Evolutionary conservation across 2,329 filamentous ascomycete genomes (phyloP).

Genomic region (Teratosphaeriaceae sp.): DNA sequence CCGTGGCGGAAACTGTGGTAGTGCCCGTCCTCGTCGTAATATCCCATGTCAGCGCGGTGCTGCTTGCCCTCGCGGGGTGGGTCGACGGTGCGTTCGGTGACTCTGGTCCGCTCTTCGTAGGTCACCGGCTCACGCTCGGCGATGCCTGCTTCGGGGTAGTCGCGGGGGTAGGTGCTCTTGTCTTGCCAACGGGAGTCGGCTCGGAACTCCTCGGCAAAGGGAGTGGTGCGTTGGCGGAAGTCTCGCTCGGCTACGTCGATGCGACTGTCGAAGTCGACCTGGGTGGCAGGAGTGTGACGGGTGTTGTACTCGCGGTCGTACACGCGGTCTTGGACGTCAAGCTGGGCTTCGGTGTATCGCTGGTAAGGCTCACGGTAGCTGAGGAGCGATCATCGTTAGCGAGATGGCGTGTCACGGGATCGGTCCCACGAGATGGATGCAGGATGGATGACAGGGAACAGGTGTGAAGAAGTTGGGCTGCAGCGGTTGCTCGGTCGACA

Average conservation of each 20-base stretch:
- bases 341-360: slow-evolving; percentile 57
- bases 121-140: slow-evolving; percentile 30
- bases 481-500: slow-evolving; percentile 27
- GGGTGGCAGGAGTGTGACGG: slow-evolving; percentile 43
- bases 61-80: slow-evolving; percentile 30
- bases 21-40: slow-evolving; percentile 72
- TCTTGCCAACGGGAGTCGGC: slow-evolving; percentile 31
- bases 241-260: slow-evolving; percentile 49
- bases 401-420: slow-evolving; percentile 10
- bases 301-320: slow-evolving; percentile 39
- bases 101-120: slow-evolving; percentile 38
- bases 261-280: slow-evolving; percentile 49
- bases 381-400: slow-evolving; percentile 18
- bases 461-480: slow-evolving; percentile 15
- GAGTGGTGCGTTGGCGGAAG: slow-evolving; percentile 34
- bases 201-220: slow-evolving; percentile 34
- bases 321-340: slow-evolving; percentile 55
- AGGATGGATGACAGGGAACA: slow-evolving; percentile 16
- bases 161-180: slow-evolving; percentile 33
- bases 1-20: slow-evolving; percentile 70
- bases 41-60: slow-evolving; percentile 62
- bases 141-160: slow-evolving; percentile 30
- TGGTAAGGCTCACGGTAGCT: slow-evolving; percentile 52
- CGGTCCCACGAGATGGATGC: slow-evolving; percentile 15
- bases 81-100: slow-evolving; percentile 47